Conservation (phyloP, 441 rosid species). For the Mallotus repandus region DNA sequence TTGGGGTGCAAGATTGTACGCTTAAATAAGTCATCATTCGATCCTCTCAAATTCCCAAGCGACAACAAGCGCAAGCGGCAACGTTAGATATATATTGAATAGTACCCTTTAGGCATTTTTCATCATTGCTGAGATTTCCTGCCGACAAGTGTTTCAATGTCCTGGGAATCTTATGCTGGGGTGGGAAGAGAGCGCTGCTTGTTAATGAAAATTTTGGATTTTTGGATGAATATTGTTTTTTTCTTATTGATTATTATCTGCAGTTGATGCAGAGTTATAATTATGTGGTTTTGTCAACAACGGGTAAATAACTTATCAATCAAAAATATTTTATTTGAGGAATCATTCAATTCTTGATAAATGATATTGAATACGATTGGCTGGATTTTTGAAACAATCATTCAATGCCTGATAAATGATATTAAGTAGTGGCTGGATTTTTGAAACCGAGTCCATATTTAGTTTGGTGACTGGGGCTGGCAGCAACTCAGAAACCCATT, state of each 20-base stretch:
- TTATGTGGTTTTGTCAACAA: too few relatives aligned
- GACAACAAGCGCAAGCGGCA: slow-evolving; percentile 33
- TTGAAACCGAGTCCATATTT: too few relatives aligned
- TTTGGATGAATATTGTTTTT: not conserved
- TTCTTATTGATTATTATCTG: not conserved
- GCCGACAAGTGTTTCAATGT: not conserved
- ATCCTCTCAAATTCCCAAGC: slow-evolving; percentile 62
- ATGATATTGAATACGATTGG: too few relatives aligned
- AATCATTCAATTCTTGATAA: too few relatives aligned
- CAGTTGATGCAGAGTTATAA: not conserved
- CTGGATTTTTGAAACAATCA: too few relatives aligned
- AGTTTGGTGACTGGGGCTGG: too few relatives aligned
- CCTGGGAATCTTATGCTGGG: not conserved
- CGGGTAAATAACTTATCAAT: too few relatives aligned
- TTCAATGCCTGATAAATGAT: too few relatives aligned
- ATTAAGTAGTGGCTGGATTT: too few relatives aligned
- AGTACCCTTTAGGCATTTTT: too few relatives aligned
- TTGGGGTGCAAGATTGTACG: slow-evolving; percentile 69
- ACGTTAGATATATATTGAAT: slow-evolving; percentile 17
- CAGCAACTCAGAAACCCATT: too few relatives aligned
- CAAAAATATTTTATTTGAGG: too few relatives aligned
- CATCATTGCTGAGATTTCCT: not conserved
- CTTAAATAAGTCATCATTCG: slow-evolving; percentile 31
- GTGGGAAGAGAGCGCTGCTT: not conserved
- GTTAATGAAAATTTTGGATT: not conserved